phyloP scores from a whole-genome alignment of 2,329 filamentous ascomycete genomes.

The Colletotrichum tabaci region DNA sequence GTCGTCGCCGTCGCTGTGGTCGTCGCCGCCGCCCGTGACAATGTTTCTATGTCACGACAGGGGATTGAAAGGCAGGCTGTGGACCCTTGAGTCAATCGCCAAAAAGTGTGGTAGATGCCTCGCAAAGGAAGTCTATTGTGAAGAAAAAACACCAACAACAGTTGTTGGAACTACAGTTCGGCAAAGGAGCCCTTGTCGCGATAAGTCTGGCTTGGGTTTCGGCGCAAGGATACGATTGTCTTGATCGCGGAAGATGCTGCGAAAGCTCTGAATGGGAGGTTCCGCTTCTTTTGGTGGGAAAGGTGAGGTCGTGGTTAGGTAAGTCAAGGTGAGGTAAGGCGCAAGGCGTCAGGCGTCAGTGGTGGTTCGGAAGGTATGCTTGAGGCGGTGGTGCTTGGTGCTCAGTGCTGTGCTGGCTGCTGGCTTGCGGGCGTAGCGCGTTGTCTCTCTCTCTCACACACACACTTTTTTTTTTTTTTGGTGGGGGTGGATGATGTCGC shows the following conservation, averaged over 20 bases:
- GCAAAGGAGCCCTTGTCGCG: slow-evolving; percentile 41
- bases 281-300: slow-evolving; percentile 37
- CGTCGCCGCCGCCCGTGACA: neutral
- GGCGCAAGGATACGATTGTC: slow-evolving; percentile 39
- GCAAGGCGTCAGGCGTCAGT: slow-evolving; percentile 31
- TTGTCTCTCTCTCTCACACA: slow-evolving; percentile 15
- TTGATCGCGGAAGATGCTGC: slow-evolving; percentile 26
- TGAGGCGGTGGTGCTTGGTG: slow-evolving; percentile 10
- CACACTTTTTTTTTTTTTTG: slow-evolving; percentile 13
- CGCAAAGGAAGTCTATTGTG: slow-evolving; percentile 40
- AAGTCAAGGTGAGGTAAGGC: slow-evolving; percentile 28
- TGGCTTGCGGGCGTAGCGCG: slow-evolving; percentile 15
- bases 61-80: slow-evolving; percentile 34
- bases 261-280: slow-evolving; percentile 39
- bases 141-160: slow-evolving; percentile 26
- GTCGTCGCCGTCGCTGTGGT: slow-evolving; percentile 1
- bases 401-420: slow-evolving; percentile 21
- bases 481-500: slow-evolving; percentile 7
- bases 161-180: slow-evolving; percentile 19
- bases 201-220: slow-evolving; percentile 36
- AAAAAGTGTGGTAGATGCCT: slow-evolving; percentile 20
- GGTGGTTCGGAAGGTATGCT: neutral
- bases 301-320: slow-evolving; percentile 37
- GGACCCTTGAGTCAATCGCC: slow-evolving; percentile 37
- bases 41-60: slow-evolving; percentile 22